Evolutionary conservation across 345 rosid species (phyloP).

Genomic region (Cardamine resedifolia): DNA sequence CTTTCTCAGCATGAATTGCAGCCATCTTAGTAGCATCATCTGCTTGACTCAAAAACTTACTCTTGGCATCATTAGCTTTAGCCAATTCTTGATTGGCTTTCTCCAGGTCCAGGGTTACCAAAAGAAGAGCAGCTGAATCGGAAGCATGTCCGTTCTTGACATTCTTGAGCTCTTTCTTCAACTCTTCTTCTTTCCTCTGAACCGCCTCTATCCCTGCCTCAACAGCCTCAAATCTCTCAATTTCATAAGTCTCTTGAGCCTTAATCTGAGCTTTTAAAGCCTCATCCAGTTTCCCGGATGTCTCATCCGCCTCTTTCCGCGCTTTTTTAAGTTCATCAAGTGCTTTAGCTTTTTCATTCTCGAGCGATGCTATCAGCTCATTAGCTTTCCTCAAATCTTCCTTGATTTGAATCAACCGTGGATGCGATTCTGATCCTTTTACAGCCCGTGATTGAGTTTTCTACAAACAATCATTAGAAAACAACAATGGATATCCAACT

Average conservation of each 20-base stretch:
- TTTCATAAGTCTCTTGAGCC: constrained; percentile 74
- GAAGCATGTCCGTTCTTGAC: constrained; percentile 74
- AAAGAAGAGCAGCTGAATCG: constrained; percentile 72
- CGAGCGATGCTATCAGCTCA: constrained; percentile 59
- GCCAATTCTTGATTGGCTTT: constrained; percentile 66
- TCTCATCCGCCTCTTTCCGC: constrained; percentile 57
- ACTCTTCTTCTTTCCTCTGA: constrained; percentile 79
- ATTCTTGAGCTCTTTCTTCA: constrained; percentile 73
- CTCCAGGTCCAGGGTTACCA: constrained; percentile 64
- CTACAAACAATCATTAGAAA: constrained; percentile 42
- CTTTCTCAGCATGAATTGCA: constrained; percentile 77
- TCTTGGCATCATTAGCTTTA: constrained; percentile 66
- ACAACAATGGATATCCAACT: constrained; percentile 4
- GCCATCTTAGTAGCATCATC: constrained; percentile 85
- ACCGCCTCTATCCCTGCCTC: constrained; percentile 87
- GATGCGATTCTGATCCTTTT: constrained; percentile 66
- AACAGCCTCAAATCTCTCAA: constrained; percentile 81
- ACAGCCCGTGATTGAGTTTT: constrained; percentile 49
- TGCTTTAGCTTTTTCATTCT: constrained; percentile 71
- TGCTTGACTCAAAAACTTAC: constrained; percentile 73
- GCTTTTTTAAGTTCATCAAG: constrained; percentile 65
- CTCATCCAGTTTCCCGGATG: constrained; percentile 68
- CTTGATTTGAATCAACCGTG: constrained; percentile 59
- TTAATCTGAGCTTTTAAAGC: constrained; percentile 78
- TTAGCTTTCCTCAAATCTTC: constrained; percentile 89